Conservation (phyloP, 106 monocot genomes). For the Allium cepa region DNA sequence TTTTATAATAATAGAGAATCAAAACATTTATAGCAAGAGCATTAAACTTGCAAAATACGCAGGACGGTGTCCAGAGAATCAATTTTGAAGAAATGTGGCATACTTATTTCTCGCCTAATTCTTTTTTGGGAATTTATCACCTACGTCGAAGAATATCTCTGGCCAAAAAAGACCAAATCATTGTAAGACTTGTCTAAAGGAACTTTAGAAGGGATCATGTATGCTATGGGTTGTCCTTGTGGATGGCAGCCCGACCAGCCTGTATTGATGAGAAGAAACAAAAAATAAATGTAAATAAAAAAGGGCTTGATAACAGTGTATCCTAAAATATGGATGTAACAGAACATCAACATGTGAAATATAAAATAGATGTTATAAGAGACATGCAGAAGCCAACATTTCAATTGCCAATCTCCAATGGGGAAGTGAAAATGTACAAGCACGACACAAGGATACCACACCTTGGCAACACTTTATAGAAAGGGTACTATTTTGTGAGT, state of each 20-base stretch:
- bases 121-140: constrained; percentile 63
- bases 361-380: no score
- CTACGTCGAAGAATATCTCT: constrained; percentile 88
- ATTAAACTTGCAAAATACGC: neutral
- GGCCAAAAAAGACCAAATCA: constrained; percentile 65
- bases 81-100: constrained; percentile 1
- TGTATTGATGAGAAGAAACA: constrained; percentile 7
- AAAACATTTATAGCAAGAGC: neutral
- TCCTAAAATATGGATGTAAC: no score
- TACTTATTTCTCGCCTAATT: constrained; percentile 63
- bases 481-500: no score
- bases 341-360: no score
- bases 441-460: no score
- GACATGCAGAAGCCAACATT: no score
- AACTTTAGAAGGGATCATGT: constrained; percentile 91
- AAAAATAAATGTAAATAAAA: no score
- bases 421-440: no score
- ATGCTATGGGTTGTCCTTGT: constrained; percentile 53
- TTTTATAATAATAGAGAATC: no score
- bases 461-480: no score
- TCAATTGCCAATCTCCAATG: no score
- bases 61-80: neutral
- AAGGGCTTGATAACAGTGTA: no score
- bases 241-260: constrained; percentile 95
- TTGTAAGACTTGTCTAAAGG: constrained; percentile 90